A percentile compares a stretch with the other conserved stretches of the same genome.
Conservation (phyloP, 139 green algal genomes). For the Haematococcus sp. region DNA sequence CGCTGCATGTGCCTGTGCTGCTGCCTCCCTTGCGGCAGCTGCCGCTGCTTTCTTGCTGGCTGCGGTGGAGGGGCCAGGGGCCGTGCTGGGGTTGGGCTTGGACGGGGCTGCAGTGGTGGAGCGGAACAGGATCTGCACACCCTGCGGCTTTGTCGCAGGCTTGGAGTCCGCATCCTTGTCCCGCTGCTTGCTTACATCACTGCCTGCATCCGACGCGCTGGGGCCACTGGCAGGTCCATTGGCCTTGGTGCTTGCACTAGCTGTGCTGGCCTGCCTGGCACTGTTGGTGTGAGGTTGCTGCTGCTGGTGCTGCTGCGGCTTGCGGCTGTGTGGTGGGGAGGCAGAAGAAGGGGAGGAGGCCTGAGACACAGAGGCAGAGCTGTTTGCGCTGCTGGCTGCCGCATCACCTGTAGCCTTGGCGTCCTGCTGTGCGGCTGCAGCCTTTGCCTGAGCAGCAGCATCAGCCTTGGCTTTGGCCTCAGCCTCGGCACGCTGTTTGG, state of each 20-base stretch:
- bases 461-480: background rate
- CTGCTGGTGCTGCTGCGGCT: conserved; percentile 12
- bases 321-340: background rate
- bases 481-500: background rate
- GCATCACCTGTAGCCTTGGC: background rate
- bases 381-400: conserved; percentile 2
- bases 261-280: background rate
- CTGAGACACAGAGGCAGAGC: background rate
- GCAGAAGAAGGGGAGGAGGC: background rate
- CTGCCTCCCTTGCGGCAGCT: background rate
- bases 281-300: background rate
- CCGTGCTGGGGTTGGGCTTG: background rate
- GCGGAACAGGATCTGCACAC: conserved; percentile 14
- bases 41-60: background rate
- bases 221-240: background rate
- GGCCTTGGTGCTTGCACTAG: background rate
- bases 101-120: conserved; percentile 1
- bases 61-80: background rate
- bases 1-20: background rate
- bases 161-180: background rate
- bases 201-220: background rate
- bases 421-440: background rate
- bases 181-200: too few species aligned
- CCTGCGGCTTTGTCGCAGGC: background rate
- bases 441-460: background rate